phyloP scores from a whole-genome alignment of 257 asterid species.

The Ocimum tenuiflorum region DNA sequence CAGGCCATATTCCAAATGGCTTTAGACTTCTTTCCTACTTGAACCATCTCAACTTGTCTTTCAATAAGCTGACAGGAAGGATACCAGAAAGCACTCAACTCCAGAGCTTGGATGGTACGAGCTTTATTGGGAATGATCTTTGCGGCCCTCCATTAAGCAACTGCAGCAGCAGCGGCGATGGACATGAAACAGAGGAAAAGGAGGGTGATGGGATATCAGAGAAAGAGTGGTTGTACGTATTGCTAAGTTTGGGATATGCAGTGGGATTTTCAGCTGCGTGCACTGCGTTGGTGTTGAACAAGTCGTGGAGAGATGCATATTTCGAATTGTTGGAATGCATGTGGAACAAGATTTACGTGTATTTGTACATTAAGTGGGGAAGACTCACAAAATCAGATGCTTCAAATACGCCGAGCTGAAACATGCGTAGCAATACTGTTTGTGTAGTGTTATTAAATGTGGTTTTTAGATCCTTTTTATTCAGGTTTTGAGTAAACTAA shows the following conservation, averaged over 20 bases:
- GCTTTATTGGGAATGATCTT: background rate
- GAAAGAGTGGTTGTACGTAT: background rate
- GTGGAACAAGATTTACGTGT: no score
- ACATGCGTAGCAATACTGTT: no score
- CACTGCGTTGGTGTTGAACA: no score
- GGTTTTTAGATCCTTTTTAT: no score
- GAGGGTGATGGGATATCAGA: background rate
- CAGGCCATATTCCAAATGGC: background rate
- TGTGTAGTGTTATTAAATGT: no score
- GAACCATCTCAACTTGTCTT: background rate
- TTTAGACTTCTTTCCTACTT: background rate
- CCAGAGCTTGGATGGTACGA: background rate
- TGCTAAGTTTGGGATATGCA: background rate
- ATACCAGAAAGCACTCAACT: conserved; percentile 6
- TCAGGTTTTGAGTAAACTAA: no score
- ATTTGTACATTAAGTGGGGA: no score
- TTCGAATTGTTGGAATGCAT: no score
- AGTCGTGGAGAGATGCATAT: no score
- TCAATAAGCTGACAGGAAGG: background rate
- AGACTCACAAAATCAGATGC: no score
- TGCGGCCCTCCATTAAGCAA: background rate
- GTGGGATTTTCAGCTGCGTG: background rate
- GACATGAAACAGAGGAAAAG: background rate
- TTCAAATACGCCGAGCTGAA: no score
- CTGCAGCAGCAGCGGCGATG: background rate